Evolutionary conservation across 768 basidiomycete species (phyloP).

Genomic region (Leccinum fibrillosum): DNA sequence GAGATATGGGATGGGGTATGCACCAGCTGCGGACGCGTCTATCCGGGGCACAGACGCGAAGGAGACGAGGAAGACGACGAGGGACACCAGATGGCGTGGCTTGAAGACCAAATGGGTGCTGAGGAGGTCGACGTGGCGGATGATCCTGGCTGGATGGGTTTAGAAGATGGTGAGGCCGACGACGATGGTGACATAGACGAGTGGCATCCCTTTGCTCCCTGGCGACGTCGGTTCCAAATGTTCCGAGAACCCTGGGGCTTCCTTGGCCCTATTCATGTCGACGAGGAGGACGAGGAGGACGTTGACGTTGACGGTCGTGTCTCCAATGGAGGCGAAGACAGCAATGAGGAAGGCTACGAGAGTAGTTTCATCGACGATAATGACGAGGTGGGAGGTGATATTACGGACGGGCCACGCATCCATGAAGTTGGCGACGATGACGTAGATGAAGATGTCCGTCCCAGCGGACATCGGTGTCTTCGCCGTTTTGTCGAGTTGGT

Average conservation of each 20-base stretch:
- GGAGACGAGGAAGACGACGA: constrained; percentile 26
- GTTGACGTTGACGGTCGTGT: constrained; percentile 8
- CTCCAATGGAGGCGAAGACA: constrained; percentile 18
- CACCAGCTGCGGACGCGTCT: constrained; percentile 55
- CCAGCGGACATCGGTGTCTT: neutral
- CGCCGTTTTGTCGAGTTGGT: neutral
- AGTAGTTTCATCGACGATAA: constrained; percentile 58
- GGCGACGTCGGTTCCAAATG: constrained; percentile 12
- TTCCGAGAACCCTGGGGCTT: constrained; percentile 18
- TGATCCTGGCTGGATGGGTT: constrained; percentile 33
- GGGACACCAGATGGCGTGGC: constrained; percentile 31
- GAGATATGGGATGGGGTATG: constrained; percentile 75
- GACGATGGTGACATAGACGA: constrained; percentile 28
- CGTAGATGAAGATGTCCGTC: constrained; percentile 7
- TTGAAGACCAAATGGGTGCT: constrained; percentile 38
- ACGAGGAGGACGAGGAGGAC: constrained; percentile 25
- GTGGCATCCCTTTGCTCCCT: constrained; percentile 18
- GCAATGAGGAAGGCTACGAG: constrained; percentile 43
- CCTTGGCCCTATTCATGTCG: constrained; percentile 17
- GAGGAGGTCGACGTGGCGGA: constrained; percentile 29
- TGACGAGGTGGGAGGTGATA: constrained; percentile 20
- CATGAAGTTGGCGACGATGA: constrained; percentile 20
- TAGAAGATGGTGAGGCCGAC: constrained; percentile 33
- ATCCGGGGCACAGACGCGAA: constrained; percentile 46
- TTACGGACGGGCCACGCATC: constrained; percentile 17